Base-by-base conservation (phyloP, 164 flowering plant species). In the Chloranthus sessilifolius region DNA sequence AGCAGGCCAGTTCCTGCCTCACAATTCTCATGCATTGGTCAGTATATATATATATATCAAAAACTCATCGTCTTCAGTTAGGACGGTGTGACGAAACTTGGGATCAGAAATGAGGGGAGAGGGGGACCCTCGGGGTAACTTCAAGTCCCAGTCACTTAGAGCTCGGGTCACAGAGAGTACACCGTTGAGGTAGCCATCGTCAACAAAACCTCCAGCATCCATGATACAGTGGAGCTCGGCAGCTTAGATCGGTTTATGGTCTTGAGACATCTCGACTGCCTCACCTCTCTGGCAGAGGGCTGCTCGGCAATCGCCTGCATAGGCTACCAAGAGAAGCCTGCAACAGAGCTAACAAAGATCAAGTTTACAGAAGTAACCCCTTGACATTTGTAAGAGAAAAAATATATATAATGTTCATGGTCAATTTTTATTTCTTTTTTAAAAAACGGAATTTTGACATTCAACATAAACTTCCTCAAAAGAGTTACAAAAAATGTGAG, bases 291-390 rank as follows among this genome's bases (percentile, higher is more conserved):
- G 78, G 60, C 94, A 78, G 22, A 89, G 82, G 39, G 86, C 95
- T 36, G 95, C 97, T 49, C 97, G 67, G 57, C 94, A 89, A 52
- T 89, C 97, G 5, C 97, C 97, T 30, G 82, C 94, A 74, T 89
- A 86, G 38, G 95, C 94, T 26, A 89, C 82, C 63, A 86, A 43
- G 29, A 89, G 71, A 50, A 58, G 61, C 62, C 95, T 85, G 79
- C 35, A 70, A 26, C n/a, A 44, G 36, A n/a, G 6, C n/a, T n/a
- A n/a, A n/a, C n/a, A n/a, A n/a, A n/a, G n/a, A n/a, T n/a, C n/a
- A n/a, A n/a, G n/a, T n/a, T n/a, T n/a, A n/a, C n/a, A n/a, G n/a
- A n/a, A n/a, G n/a, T n/a, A n/a, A n/a, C n/a, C n/a, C n/a, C n/a
- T n/a, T n/a, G n/a, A n/a, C n/a, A n/a, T n/a, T n/a, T n/a, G n/a